phyloP scores from a whole-genome alignment of 306 rosid genomes.

The Morella rubra region DNA sequence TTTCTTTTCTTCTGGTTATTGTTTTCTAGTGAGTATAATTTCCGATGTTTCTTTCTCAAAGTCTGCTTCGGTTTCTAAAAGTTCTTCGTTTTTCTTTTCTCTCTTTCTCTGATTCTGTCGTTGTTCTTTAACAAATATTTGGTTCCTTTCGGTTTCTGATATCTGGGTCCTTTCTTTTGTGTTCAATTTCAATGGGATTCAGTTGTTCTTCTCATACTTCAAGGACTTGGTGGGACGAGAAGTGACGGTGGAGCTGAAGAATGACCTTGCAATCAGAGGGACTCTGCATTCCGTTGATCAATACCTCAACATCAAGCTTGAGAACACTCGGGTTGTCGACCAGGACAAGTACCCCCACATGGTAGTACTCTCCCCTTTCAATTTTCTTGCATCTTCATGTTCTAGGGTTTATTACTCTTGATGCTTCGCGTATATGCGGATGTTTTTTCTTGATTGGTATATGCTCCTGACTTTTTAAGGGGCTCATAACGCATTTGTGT shows the following conservation, averaged over 20 bases:
- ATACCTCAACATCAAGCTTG: conserved; percentile 93
- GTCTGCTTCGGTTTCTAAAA: background rate
- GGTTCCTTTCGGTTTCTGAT: background rate
- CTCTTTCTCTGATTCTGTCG: background rate
- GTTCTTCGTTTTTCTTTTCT: background rate
- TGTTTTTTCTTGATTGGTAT: background rate
- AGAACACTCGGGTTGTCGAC: conserved; percentile 95
- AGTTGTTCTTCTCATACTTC: conserved; percentile 99
- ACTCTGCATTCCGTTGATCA: conserved; percentile 97
- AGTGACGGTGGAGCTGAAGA: conserved; percentile 97
- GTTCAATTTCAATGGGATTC: conserved; percentile 13
- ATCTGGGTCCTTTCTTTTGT: conserved; percentile 7
- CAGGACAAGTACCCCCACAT: conserved; percentile 97
- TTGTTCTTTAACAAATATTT: background rate
- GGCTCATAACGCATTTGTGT: background rate
- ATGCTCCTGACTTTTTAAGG: background rate
- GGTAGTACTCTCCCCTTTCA: conserved; percentile 37
- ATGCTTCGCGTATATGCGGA: background rate
- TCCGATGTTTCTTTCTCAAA: background rate
- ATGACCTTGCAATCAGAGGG: conserved; percentile 90
- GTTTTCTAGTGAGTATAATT: background rate
- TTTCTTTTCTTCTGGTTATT: background rate
- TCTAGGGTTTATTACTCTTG: background rate
- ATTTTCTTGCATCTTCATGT: background rate
- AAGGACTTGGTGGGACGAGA: conserved; percentile 97